Base-by-base conservation (phyloP, 1,139 yeast genomes). In the Pichia cactophila region DNA sequence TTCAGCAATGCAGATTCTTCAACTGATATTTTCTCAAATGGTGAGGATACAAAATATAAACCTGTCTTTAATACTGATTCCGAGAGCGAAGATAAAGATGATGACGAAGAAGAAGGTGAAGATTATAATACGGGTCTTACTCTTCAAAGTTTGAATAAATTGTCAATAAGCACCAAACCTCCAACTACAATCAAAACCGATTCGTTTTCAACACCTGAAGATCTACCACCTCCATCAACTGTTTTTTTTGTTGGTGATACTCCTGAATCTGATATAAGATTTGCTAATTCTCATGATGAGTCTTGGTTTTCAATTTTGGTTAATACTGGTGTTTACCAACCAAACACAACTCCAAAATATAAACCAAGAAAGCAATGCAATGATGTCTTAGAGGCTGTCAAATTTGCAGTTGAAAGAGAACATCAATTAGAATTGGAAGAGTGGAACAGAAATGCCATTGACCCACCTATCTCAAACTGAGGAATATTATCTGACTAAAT, bases 241-340 rank as follows among this genome's bases (percentile, higher is more conserved):
- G 94, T 86, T 20, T 86, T 86, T 66, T 86, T 86, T 70, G 94
- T 86, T 45, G 95, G 95, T 58, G 95, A 86, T 64, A 86, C 95
- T n/a, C 95, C 95, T 16, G 95, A 86, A 66, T 83, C 90, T 5
- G 95, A 86, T 67, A 86, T 86, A 56, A 74, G 94, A 63, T 86
- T 86, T 68, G 95, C 95, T 48, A 86, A 86, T 69, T 80, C 89
- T 26, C 92, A 85, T 66, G 95, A 86, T 63, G 78, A 77, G 53
- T 80, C 87, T 41, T 86, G 95, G 95, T 81, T 75, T 65, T 85
- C 94, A 23, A 86, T 86, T 53, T 73, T 86, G 63, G 95, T 86
- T 41, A 83, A 86, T 67, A 86, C 95, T 36, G 95, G 95, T 62
- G 95, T 86, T 50, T 86, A 85, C 67, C 83, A 84, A 68, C 88